Base-by-base conservation (phyloP, 2,329 filamentous ascomycete species). In the Cadophora sp. region DNA sequence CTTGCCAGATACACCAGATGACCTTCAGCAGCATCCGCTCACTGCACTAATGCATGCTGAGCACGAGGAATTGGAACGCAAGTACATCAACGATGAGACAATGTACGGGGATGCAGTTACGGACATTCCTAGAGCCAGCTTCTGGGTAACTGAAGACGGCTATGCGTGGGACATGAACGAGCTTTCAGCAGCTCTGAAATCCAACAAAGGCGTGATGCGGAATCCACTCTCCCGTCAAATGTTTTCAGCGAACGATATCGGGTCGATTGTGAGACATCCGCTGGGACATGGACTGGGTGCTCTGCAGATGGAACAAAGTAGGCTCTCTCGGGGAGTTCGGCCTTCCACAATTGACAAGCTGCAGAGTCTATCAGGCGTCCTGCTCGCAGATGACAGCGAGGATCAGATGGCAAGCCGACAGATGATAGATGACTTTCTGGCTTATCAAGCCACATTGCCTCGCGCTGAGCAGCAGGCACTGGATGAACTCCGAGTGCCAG, bases 81-180 rank as follows among this genome's bases (percentile, higher is more conserved):
- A 39, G 13, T 70, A 70, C 41, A 36, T 68, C 20, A 58, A 39
- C 30, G 58, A 66, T 16, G 68, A 70, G 51, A 70, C 68, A 4
- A 70, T 70, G 68, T 59, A 61, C 45, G 68, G 68, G 27, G 68
- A 70, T 53, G 45, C 62, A 4, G 62, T 70, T 18, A 16, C 62
- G n/a, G 64, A 70, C 41, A 70, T 68, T 45, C 64, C 66, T 1
- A 56, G 64, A 48, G 11, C 24, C 14, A 39, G 47, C 8, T 70
- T 70, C 41, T 58, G 58, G 45, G 68, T 65, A 18, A 70, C 64
- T 4, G 68, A 70, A n/a, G 68, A 70, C 58, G 64, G 64, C 4
- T 68, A 70, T 60, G 30, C 64, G 1, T 70, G 68, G 68, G 68
- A 70, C 33, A 68, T 70, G 68, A 64, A 68, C 13, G 68, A 70